phyloP scores from a whole-genome alignment of 768 basidiomycete species.

The Leccinum aurantiacum region DNA sequence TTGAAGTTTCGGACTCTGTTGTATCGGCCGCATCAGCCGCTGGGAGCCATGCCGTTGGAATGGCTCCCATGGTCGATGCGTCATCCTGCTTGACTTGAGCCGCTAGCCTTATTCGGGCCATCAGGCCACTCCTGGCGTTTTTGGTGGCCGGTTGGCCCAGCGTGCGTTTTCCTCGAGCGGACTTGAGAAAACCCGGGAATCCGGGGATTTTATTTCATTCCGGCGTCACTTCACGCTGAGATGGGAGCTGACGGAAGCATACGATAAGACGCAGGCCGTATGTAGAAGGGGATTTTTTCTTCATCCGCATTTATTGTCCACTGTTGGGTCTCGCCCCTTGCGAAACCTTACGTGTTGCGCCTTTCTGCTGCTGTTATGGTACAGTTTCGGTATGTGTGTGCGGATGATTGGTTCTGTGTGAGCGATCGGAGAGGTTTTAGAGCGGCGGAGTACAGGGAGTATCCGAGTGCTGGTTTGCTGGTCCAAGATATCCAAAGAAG shows the following conservation, averaged over 20 bases:
- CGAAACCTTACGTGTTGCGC: constrained; percentile 1
- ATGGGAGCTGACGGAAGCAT: constrained; percentile 11
- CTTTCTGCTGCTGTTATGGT: neutral
- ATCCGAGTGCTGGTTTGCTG: constrained; percentile 17
- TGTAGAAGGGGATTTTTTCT: constrained; percentile 10
- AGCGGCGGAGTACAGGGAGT: constrained; percentile 25
- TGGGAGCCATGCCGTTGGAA: constrained; percentile 14
- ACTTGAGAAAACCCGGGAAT: constrained; percentile 15
- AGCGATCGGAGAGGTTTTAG: constrained; percentile 7
- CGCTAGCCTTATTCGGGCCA: constrained; percentile 7
- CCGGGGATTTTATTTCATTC: constrained; percentile 16
- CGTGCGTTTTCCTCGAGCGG: constrained; percentile 10
- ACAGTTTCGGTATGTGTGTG: neutral
- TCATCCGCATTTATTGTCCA: neutral
- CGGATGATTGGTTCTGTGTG: constrained; percentile 1
- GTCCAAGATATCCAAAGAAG: constrained; percentile 23
- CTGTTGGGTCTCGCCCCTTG: neutral
- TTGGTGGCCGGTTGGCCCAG: neutral
- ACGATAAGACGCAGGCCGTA: constrained; percentile 23
- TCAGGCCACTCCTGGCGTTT: constrained; percentile 10
- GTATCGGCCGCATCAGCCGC: constrained; percentile 19
- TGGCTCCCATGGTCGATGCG: constrained; percentile 21
- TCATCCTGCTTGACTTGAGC: constrained; percentile 1
- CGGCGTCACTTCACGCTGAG: constrained; percentile 13
- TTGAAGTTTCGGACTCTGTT: constrained; percentile 26